These are phyloP conservation scores for Vitis riparia DNA, from an alignment of 164 flowering plant species.

Conservation along the genomic window DNA sequence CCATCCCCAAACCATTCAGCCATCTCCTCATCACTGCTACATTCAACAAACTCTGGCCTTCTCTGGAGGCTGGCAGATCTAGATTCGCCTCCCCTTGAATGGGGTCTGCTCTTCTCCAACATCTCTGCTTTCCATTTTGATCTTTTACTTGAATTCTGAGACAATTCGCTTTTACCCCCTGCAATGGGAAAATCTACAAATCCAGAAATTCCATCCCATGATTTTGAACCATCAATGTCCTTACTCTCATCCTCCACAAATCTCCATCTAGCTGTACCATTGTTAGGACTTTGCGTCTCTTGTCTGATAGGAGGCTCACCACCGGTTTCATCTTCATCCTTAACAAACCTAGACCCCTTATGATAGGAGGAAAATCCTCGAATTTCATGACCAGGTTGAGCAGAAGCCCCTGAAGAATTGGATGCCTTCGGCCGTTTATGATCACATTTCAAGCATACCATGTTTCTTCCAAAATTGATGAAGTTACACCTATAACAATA, in stretches of 20 bases:
- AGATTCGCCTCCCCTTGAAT: constrained; percentile 2
- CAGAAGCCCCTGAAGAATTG: constrained; percentile 16
- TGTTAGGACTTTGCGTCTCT: constrained; percentile 9
- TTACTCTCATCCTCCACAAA: constrained; percentile 33
- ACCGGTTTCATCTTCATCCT: constrained; percentile 7
- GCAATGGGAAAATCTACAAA: constrained; percentile 57
- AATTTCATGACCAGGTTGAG: constrained; percentile 11
- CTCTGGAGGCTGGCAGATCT: constrained; percentile 10
- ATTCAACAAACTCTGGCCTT: constrained; percentile 19
- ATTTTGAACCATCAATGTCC: constrained; percentile 10
- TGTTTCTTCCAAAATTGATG: constrained; percentile 75
- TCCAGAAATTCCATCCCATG: constrained; percentile 13
- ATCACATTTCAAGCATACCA: constrained; percentile 74
- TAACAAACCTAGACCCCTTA: constrained; percentile 14
- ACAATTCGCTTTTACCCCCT: constrained; percentile 55
- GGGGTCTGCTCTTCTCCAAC: constrained; percentile 28
- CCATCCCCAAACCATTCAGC: constrained; percentile 64
- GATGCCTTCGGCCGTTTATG: constrained; percentile 61
- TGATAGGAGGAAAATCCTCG: constrained; percentile 4
- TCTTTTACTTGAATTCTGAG: constrained; percentile 33
- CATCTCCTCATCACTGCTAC: constrained; percentile 57
- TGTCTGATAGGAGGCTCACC: constrained; percentile 10
- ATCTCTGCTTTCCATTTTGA: constrained; percentile 55
- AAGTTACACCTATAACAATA: constrained; percentile 65
- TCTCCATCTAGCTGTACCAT: constrained; percentile 25